Evolutionary conservation across 306 rosid species (phyloP).

Genomic region (Ziziphus jujuba): DNA sequence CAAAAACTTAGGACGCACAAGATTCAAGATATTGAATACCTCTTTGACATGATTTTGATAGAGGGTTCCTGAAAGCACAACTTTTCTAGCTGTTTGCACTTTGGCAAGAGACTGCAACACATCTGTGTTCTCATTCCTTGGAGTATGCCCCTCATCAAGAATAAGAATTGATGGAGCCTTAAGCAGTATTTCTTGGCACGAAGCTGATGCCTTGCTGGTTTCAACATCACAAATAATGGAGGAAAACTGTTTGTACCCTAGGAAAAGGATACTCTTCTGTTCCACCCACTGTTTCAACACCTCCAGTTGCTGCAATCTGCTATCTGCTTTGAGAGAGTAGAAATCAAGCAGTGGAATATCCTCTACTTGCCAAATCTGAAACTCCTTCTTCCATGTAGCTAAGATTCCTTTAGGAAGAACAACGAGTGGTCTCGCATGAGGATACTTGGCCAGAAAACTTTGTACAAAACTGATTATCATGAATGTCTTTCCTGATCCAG

Average conservation of each 20-base stretch:
- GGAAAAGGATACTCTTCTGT: slow-evolving; percentile 75
- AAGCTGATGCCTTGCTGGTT: slow-evolving; percentile 29
- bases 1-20: slow-evolving; percentile 81
- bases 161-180: slow-evolving; percentile 76
- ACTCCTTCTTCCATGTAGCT: slow-evolving; percentile 90
- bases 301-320: slow-evolving; percentile 60
- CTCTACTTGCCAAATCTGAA: slow-evolving; percentile 89
- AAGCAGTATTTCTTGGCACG: slow-evolving; percentile 69
- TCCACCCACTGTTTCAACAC: slow-evolving; percentile 76
- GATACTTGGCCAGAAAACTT: slow-evolving; percentile 89
- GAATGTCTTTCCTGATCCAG: slow-evolving; percentile 95
- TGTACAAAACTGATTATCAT: slow-evolving; percentile 98
- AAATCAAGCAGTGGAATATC: slow-evolving; percentile 75
- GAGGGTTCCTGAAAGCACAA: slow-evolving; percentile 88
- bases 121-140: slow-evolving; percentile 87
- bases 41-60: slow-evolving; percentile 91
- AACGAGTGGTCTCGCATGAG: slow-evolving; percentile 80
- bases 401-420: slow-evolving; percentile 96
- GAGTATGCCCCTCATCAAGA: slow-evolving; percentile 95
- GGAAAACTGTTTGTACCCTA: slow-evolving; percentile 92
- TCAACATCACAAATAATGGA: slow-evolving; percentile 62
- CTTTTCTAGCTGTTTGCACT: slow-evolving; percentile 78
- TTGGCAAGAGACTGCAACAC: slow-evolving; percentile 75
- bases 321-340: slow-evolving; percentile 79
- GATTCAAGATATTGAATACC: slow-evolving; percentile 81